A percentile compares a stretch with the other conserved stretches of the same genome.
phyloP scores from a whole-genome alignment of 176 grass and related monocot genomes.

The Stipa capillata region DNA sequence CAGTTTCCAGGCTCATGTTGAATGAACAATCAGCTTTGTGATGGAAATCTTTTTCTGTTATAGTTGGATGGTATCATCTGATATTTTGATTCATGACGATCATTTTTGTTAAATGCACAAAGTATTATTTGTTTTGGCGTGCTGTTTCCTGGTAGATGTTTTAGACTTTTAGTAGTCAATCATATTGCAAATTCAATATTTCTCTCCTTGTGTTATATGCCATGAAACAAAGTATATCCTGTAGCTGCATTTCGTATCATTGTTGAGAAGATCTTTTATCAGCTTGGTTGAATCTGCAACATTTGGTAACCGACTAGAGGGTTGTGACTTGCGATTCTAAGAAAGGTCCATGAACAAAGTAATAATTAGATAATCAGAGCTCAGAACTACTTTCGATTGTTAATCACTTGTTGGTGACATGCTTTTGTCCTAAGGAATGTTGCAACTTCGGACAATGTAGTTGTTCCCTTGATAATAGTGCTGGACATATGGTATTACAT shows the following conservation, averaged over 20 bases:
- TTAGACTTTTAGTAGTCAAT: not conserved
- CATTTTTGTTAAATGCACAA: not conserved
- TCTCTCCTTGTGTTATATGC: not conserved
- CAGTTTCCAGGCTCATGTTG: slow-evolving; percentile 6
- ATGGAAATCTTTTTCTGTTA: not conserved
- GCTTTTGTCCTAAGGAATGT: not conserved
- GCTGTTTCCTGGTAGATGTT: not conserved
- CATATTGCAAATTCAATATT: not conserved
- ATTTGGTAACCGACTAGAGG: not conserved
- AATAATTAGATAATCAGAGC: not conserved
- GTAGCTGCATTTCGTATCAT: not conserved
- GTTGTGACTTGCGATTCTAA: not conserved
- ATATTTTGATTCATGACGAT: not conserved
- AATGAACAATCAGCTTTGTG: slow-evolving; percentile 14
- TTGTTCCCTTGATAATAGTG: not conserved
- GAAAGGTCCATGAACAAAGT: not conserved
- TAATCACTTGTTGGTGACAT: not conserved
- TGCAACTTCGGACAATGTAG: not conserved
- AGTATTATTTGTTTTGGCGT: not conserved
- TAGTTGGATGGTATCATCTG: not conserved
- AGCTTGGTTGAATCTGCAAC: not conserved
- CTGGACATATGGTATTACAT: not conserved
- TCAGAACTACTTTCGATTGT: not conserved
- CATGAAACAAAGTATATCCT: not conserved
- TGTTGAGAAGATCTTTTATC: not conserved